Evolutionary conservation across 2,329 filamentous ascomycete species (phyloP), one percentile per base, ranked within the genome.

Genomic region (Ceratocystis diversiconidia): DNA sequence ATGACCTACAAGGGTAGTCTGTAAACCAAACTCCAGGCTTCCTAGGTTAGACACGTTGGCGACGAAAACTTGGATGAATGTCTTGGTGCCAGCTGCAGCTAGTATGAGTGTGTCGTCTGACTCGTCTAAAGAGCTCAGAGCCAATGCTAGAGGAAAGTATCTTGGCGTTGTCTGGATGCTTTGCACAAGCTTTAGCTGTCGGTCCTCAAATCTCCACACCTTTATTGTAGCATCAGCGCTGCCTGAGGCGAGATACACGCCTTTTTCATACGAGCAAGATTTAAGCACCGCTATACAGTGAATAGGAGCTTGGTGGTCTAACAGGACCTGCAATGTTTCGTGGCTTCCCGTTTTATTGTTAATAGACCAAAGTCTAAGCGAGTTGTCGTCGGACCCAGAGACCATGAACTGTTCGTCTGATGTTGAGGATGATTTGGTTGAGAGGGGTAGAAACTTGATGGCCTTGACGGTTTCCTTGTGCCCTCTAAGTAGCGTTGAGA

Each of bases 1-100:
- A 71, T 99, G 94, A 2, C 94, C 94, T 0, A 85, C 82, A 22
- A 99, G 80, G 0, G 86, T 92, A 12, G 91, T 88, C 68, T 88
- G 86, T 6, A 88, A 80, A 32, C 80, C 79, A 70, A 96, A 96
- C 0, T 81, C 75, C 2, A 74, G 32, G 15, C 30, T n/a, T 1
- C 73, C 70, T 5, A 74, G 70, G 17, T 70, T 64, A 5, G 73
- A 71, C 43, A 78, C 72, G 4, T 81, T 76, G 1, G 86, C 79
- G 46, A 87, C 82, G 70, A 88, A 92, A 10, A 97, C 79, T 70
- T 96, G 91, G 60, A 99, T 83, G n/a, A 79, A 82, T 66, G 86
- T 87, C 67, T 83, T 86, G 1, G 94, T 97, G 2, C 94, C 94
- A 2, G 87, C 90, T n/a, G 89, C 85, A 2, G 92, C 92, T 63